Conservation (phyloP, 2,329 filamentous ascomycete genomes). For the Periconia digitata region DNA sequence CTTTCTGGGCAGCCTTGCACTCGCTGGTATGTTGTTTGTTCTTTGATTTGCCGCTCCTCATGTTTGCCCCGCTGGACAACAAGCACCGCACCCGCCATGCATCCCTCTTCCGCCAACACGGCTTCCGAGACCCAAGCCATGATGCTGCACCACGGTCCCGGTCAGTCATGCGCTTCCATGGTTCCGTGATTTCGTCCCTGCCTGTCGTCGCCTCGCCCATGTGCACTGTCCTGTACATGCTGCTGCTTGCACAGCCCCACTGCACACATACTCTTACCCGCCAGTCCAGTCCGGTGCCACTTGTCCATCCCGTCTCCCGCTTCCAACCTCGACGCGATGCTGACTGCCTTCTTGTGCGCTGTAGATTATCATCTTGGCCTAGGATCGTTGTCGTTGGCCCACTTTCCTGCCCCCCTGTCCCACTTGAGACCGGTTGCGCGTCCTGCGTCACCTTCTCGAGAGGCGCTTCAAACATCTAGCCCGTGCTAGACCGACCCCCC, state of each 20-base stretch:
- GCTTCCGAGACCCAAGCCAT: constrained; percentile 10
- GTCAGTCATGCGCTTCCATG: too few relatives aligned
- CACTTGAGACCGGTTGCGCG: constrained; percentile 36
- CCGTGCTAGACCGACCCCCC: constrained; percentile 14
- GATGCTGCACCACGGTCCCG: constrained; percentile 17
- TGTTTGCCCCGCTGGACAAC: constrained; percentile 4
- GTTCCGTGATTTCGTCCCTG: too few relatives aligned
- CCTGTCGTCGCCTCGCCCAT: too few relatives aligned
- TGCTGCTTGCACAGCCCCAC: too few relatives aligned
- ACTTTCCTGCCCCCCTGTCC: constrained; percentile 9
- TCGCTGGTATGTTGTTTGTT: constrained; percentile 21
- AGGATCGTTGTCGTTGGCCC: constrained; percentile 13
- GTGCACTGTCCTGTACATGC: too few relatives aligned
- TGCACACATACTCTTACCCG: not conserved
- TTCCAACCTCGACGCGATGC: constrained; percentile 30
- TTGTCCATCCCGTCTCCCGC: constrained; percentile 20
- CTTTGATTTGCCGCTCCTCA: constrained; percentile 24
- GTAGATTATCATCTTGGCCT: constrained; percentile 19
- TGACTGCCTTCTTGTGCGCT: constrained; percentile 27
- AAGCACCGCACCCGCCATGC: constrained; percentile 12
- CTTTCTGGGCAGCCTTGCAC: constrained; percentile 18
- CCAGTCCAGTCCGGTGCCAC: constrained; percentile 12
- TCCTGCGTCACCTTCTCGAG: constrained; percentile 15
- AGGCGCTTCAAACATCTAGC: constrained; percentile 18
- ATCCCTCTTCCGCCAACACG: constrained; percentile 5